Percentiles rank a stretch among this genome's conserved stretches.
phyloP scores from a whole-genome alignment of 2,329 filamentous ascomycete genomes.

The Penicillium sp. region DNA sequence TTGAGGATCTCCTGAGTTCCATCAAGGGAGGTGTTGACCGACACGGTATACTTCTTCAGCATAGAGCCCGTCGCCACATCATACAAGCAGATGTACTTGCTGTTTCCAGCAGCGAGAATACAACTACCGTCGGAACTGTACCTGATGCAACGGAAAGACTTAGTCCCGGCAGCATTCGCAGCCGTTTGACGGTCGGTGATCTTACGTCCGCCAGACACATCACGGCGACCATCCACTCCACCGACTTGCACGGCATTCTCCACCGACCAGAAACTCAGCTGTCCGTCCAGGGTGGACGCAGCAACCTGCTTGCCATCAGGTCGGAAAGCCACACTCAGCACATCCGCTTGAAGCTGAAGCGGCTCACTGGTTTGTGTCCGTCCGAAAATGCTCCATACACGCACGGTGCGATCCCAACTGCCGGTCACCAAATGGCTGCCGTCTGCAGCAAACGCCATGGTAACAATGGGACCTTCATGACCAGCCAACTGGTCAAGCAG shows the following conservation, averaged over 20 bases:
- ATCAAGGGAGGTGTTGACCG: constrained; percentile 83
- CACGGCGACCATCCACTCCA: constrained; percentile 78
- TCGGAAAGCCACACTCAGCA: constrained; percentile 74
- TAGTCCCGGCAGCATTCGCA: constrained; percentile 80
- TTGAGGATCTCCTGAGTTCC: constrained; percentile 96
- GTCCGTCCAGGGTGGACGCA: constrained; percentile 84
- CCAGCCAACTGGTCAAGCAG: constrained; percentile 81
- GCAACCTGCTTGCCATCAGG: constrained; percentile 87
- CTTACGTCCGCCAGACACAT: constrained; percentile 86
- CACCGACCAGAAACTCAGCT: constrained; percentile 89
- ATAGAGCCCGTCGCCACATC: constrained; percentile 86
- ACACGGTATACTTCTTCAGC: constrained; percentile 90
- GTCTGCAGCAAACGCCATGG: constrained; percentile 78
- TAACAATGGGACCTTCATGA: constrained; percentile 86
- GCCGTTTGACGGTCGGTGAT: constrained; percentile 80
- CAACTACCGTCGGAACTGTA: constrained; percentile 92
- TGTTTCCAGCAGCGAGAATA: constrained; percentile 82
- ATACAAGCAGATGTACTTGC: constrained; percentile 97
- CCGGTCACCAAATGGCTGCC: constrained; percentile 77
- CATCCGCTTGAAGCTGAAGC: constrained; percentile 84
- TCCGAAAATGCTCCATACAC: constrained; percentile 91
- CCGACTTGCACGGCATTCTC: constrained; percentile 77
- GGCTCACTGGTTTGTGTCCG: constrained; percentile 92
- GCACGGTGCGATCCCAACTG: constrained; percentile 94
- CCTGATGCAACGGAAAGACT: constrained; percentile 75